A percentile compares a stretch with the other conserved stretches of the same genome.
Conservation (phyloP, 2,329 filamentous ascomycete genomes). For the Exophiala sp. region DNA sequence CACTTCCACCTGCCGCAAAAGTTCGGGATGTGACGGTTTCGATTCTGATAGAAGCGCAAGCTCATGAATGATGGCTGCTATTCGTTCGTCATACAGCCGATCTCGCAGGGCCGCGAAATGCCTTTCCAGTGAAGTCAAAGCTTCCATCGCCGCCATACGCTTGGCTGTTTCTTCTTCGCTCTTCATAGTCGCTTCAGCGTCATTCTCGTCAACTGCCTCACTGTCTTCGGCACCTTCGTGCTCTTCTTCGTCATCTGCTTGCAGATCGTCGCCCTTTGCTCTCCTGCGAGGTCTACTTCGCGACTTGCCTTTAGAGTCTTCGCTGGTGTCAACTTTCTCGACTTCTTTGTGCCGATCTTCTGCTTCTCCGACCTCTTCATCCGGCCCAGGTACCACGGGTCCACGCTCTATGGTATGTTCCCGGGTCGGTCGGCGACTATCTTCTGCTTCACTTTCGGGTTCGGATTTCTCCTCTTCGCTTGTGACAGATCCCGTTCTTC, state of each 20-base stretch:
- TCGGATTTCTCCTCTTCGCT: constrained; percentile 31
- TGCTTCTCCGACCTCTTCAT: constrained; percentile 46
- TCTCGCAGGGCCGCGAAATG: constrained; percentile 83
- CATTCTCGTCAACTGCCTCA: constrained; percentile 44
- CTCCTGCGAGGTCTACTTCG: constrained; percentile 40
- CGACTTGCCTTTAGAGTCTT: constrained; percentile 44
- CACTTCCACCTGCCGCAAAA: constrained; percentile 82
- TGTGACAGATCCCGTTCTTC: constrained; percentile 38
- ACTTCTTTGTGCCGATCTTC: constrained; percentile 41
- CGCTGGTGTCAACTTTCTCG: constrained; percentile 64
- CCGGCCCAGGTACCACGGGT: constrained; percentile 32
- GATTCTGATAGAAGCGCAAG: constrained; percentile 58
- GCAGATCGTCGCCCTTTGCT: constrained; percentile 38
- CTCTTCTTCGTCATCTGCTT: constrained; percentile 50
- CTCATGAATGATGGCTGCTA: constrained; percentile 73
- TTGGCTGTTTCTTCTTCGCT: constrained; percentile 61
- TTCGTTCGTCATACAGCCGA: constrained; percentile 78
- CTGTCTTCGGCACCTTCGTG: constrained; percentile 45
- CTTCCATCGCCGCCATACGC: constrained; percentile 75
- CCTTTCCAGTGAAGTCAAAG: constrained; percentile 76
- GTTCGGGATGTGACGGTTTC: constrained; percentile 77
- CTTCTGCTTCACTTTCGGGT: constrained; percentile 26
- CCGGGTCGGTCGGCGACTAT: constrained; percentile 30
- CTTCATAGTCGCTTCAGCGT: constrained; percentile 44
- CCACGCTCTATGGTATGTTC: constrained; percentile 33